Percentiles rank a stretch among this genome's conserved stretches.
phyloP scores from a whole-genome alignment of 495 filamentous ascomycete genomes.

The Hyaloscypha bicolor region DNA sequence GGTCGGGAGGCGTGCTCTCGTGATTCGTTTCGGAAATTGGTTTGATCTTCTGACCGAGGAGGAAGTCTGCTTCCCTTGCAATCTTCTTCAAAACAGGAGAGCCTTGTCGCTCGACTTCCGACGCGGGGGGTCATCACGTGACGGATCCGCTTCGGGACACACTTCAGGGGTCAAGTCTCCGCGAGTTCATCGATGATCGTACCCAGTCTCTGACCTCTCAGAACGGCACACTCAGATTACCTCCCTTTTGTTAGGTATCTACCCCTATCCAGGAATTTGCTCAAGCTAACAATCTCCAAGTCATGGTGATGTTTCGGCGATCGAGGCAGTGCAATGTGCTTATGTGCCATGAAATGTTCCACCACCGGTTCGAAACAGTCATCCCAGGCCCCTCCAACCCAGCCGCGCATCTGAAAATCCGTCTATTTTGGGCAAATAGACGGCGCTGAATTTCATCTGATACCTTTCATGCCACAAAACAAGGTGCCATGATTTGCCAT shows the following conservation, averaged over 20 bases:
- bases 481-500: neutral
- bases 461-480: neutral
- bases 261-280: neutral
- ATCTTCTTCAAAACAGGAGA: constrained; percentile 1
- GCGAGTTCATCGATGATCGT: neutral
- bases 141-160: neutral
- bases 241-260: no score
- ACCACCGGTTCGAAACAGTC: neutral
- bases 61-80: neutral
- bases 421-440: neutral
- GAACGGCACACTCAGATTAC: neutral
- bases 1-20: constrained; percentile 3
- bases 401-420: constrained; percentile 4
- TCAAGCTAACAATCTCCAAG: neutral
- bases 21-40: constrained; percentile 2
- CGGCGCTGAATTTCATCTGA: constrained; percentile 1
- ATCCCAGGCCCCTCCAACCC: neutral
- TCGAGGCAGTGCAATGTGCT: neutral
- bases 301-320: neutral
- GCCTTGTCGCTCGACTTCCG: neutral
- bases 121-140: neutral
- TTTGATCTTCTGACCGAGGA: neutral
- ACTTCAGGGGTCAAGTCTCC: no score
- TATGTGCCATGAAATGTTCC: neutral
- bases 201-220: neutral